Percentiles rank a stretch among this genome's conserved stretches.
phyloP scores from a whole-genome alignment of 805 yeast species.

The Pichia californica region DNA sequence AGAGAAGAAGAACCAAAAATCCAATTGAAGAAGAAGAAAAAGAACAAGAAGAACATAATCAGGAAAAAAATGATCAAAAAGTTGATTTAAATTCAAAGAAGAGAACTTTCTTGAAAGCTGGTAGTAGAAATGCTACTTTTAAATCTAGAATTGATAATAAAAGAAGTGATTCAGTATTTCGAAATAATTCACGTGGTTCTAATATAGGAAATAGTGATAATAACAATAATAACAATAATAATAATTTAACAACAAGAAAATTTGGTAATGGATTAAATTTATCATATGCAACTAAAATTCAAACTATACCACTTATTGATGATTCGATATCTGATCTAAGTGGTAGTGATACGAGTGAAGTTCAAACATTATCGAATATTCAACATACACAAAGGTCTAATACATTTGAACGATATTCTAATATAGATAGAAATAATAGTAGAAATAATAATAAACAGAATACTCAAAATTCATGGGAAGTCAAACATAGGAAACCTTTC shows the following conservation, averaged over 20 bases:
- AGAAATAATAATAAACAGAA: neutral
- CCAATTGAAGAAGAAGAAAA: neutral
- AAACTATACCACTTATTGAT: neutral
- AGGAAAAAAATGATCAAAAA: no score
- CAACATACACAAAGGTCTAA: neutral
- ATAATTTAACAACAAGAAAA: neutral
- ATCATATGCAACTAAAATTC: constrained; percentile 8
- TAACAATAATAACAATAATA: neutral
- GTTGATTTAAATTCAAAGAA: neutral
- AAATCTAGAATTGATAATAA: neutral
- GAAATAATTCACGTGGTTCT: no score
- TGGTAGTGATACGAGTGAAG: constrained; percentile 10
- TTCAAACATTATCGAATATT: constrained; percentile 1
- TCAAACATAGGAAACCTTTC: constrained; percentile 23
- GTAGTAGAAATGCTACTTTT: neutral
- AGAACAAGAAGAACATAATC: neutral
- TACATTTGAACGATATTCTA: neutral
- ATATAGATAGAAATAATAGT: neutral
- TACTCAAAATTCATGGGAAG: constrained; percentile 17
- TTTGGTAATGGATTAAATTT: constrained; percentile 3
- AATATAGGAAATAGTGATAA: no score
- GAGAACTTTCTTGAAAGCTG: constrained; percentile 6
- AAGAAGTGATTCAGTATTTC: neutral
- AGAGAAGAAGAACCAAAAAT: neutral
- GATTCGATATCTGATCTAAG: constrained; percentile 6